A percentile compares a stretch with the other conserved stretches of the same genome.
Conservation (phyloP, 352 stramenopile species). For the Phytophthora capsici region DNA sequence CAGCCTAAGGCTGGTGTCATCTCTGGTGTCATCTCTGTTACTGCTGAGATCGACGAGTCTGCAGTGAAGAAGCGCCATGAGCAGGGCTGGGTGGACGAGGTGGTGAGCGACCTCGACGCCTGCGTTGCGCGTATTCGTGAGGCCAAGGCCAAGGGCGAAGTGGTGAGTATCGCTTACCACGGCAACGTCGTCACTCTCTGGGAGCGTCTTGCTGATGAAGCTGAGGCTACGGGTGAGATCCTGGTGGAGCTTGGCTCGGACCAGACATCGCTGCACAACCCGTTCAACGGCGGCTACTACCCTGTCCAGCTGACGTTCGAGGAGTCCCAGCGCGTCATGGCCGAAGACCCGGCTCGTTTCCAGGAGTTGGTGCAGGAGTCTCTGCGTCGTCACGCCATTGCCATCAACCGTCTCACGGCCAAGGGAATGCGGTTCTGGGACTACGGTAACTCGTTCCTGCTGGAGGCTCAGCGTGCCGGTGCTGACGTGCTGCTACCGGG, state of each 20-base stretch:
- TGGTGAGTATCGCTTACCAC: conserved; percentile 84
- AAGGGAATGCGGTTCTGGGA: conserved; percentile 91
- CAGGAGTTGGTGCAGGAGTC: conserved; percentile 81
- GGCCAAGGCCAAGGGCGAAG: conserved; percentile 66
- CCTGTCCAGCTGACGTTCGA: conserved; percentile 85
- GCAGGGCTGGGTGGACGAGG: conserved; percentile 89
- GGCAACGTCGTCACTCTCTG: conserved; percentile 90
- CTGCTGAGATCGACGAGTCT: conserved; percentile 78
- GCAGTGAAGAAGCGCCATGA: conserved; percentile 88
- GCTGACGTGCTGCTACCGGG: conserved; percentile 65
- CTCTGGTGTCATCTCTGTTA: conserved; percentile 85
- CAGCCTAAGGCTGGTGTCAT: conserved; percentile 89
- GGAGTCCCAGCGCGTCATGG: conserved; percentile 85
- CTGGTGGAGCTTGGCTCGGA: conserved; percentile 89
- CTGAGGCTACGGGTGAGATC: conserved; percentile 65
- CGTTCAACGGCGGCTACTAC: conserved; percentile 92
- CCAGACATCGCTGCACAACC: conserved; percentile 92
- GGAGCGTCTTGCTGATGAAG: conserved; percentile 81
- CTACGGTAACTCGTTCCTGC: conserved; percentile 91
- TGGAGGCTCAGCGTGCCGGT: conserved; percentile 83
- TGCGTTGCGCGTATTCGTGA: conserved; percentile 67
- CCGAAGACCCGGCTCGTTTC: conserved; percentile 73
- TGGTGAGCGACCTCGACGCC: conserved; percentile 68
- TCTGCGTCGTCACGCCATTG: conserved; percentile 76
- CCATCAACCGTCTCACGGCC: conserved; percentile 81